These are phyloP conservation scores for Rhodotorula taiwanensis DNA, from an alignment of 768 basidiomycete species.

Conservation along the genomic window DNA sequence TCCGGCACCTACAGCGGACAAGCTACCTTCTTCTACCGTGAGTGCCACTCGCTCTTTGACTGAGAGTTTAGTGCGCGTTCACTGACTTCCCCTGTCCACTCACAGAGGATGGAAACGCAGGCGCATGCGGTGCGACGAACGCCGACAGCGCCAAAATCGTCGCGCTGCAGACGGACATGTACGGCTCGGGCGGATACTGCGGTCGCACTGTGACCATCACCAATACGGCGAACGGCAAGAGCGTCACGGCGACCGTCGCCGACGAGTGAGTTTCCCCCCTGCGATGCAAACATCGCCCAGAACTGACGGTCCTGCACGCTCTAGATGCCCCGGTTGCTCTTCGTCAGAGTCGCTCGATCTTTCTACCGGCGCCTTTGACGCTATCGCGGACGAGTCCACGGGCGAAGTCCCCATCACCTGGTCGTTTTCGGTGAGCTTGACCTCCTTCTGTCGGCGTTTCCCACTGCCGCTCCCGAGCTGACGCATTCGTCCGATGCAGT, in stretches of 20 bases:
- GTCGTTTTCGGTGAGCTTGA: background rate
- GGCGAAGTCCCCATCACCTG: conserved; percentile 20
- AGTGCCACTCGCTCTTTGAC: background rate
- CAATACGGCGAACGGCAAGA: conserved; percentile 29
- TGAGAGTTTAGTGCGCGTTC: background rate
- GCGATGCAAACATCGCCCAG: background rate
- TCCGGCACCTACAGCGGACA: conserved; percentile 39
- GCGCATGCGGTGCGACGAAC: conserved; percentile 63
- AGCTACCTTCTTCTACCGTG: conserved; percentile 54
- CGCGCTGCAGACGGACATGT: conserved; percentile 51
- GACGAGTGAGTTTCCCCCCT: conserved; percentile 3
- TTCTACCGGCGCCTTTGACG: conserved; percentile 26
- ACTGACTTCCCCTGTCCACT: background rate
- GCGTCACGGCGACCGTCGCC: conserved; percentile 19
- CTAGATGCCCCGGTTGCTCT: conserved; percentile 9
- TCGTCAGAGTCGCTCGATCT: conserved; percentile 18
- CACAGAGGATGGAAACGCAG: conserved; percentile 52
- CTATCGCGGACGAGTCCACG: conserved; percentile 23
- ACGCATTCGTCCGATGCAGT: too few species aligned
- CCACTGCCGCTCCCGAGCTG: background rate
- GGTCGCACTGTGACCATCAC: conserved; percentile 24
- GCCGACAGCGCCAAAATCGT: conserved; percentile 51
- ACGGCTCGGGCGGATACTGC: conserved; percentile 47
- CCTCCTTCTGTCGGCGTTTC: background rate
- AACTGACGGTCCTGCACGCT: background rate